Conservation (phyloP, 768 basidiomycete genomes). For the Wakefieldia striispora region DNA sequence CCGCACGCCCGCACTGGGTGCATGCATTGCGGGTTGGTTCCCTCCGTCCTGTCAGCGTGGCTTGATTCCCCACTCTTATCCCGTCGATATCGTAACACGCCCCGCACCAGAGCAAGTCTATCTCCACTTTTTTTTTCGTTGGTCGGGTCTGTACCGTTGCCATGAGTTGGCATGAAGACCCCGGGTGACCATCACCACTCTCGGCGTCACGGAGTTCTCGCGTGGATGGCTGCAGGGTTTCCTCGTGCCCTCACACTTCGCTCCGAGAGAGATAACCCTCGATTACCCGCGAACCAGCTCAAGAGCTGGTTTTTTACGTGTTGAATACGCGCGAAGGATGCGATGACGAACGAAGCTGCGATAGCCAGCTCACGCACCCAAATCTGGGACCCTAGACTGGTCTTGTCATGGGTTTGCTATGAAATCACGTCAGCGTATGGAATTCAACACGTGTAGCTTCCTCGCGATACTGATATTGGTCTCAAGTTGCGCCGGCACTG, state of each 20-base stretch:
- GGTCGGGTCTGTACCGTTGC: background rate
- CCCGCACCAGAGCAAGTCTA: constrained; percentile 5
- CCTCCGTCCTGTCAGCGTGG: constrained; percentile 4
- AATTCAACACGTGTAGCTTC: constrained; percentile 20
- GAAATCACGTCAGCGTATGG: constrained; percentile 13
- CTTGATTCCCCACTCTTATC: constrained; percentile 17
- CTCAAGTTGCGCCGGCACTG: constrained; percentile 7
- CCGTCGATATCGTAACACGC: constrained; percentile 7
- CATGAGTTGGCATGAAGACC: background rate
- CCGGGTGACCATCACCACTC: constrained; percentile 11
- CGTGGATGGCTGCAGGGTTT: constrained; percentile 23
- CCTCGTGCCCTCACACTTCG: constrained; percentile 22
- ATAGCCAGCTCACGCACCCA: background rate
- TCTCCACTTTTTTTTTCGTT: constrained; percentile 2
- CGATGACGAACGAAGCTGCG: background rate
- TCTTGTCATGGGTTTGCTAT: background rate
- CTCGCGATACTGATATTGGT: constrained; percentile 7
- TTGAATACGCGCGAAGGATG: constrained; percentile 1
- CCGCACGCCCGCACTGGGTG: constrained; percentile 25
- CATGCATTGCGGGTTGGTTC: constrained; percentile 14
- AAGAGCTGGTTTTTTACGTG: constrained; percentile 17
- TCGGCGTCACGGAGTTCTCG: constrained; percentile 23
- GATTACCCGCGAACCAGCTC: constrained; percentile 4
- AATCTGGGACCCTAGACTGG: background rate
- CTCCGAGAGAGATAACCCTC: constrained; percentile 4